Evolutionary conservation across 192 early-diverging fungal species (phyloP).

Genomic region (Coemansia sp.): DNA sequence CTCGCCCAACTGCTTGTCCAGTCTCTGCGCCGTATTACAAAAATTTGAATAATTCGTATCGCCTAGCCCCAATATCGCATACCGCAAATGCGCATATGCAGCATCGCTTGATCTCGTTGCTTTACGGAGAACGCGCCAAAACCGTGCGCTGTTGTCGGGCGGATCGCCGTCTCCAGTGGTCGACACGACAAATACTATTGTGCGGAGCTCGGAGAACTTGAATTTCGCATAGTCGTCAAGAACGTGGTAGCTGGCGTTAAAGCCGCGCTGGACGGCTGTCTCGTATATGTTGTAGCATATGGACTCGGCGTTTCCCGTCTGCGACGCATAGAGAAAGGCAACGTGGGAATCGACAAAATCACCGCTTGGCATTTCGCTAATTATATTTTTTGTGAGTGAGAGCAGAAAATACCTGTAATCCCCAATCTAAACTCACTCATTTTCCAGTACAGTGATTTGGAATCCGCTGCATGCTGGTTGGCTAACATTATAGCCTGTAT

Average conservation of each 20-base stretch:
- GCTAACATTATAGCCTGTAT: too few species aligned
- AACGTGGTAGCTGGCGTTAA: slow-evolving; percentile 58
- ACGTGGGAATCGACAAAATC: slow-evolving; percentile 20
- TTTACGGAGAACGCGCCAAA: slow-evolving; percentile 79
- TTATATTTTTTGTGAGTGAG: slow-evolving; percentile 9
- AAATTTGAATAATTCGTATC: slow-evolving; percentile 96
- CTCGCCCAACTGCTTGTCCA: slow-evolving; percentile 76
- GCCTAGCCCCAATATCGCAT: slow-evolving; percentile 71
- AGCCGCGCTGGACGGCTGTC: slow-evolving; percentile 74
- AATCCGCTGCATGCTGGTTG: too few species aligned
- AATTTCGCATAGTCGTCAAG: slow-evolving; percentile 77
- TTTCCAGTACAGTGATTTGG: too few species aligned
- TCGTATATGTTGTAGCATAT: slow-evolving; percentile 82
- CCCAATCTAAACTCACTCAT: too few species aligned
- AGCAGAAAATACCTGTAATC: slow-evolving; percentile 1
- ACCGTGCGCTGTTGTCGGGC: slow-evolving; percentile 90
- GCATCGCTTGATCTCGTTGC: slow-evolving; percentile 34
- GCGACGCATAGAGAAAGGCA: slow-evolving; percentile 74
- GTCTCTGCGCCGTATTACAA: slow-evolving; percentile 76
- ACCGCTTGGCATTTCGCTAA: too few species aligned
- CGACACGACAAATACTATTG: slow-evolving; percentile 74
- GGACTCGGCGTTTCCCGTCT: slow-evolving; percentile 94
- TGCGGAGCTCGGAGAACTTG: slow-evolving; percentile 24
- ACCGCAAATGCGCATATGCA: slow-evolving; percentile 34
- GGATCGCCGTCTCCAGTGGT: slow-evolving; percentile 96